phyloP scores from a whole-genome alignment of 192 early-diverging fungal species.

The Phlyctochytrium arcticum region DNA sequence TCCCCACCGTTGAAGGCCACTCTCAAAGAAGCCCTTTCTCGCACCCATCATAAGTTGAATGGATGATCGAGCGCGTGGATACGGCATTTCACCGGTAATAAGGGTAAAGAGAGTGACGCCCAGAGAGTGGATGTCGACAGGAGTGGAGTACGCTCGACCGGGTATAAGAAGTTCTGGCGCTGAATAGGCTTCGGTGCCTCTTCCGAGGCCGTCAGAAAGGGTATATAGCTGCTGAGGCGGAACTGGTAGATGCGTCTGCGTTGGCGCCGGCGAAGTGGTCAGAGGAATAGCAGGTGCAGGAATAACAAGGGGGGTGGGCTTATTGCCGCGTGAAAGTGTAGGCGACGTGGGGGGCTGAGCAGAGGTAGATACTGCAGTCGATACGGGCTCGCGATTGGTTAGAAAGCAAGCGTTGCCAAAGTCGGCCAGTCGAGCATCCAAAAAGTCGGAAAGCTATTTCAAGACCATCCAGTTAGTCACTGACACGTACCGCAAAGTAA shows the following conservation, averaged over 20 bases:
- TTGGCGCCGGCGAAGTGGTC: neutral
- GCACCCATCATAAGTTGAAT: slow-evolving; percentile 44
- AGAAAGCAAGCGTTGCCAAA: slow-evolving; percentile 56
- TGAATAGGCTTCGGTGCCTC: slow-evolving; percentile 45
- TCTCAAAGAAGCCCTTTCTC: slow-evolving; percentile 44
- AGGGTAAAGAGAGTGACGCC: slow-evolving; percentile 46
- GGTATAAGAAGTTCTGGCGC: slow-evolving; percentile 45
- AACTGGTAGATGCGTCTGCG: slow-evolving; percentile 13
- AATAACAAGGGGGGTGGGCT: neutral
- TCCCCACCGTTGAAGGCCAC: slow-evolving; percentile 32
- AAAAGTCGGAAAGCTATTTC: slow-evolving; percentile 36
- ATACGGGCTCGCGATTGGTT: neutral
- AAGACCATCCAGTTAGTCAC: slow-evolving; percentile 6
- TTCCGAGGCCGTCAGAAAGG: slow-evolving; percentile 39
- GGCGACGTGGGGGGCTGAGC: neutral
- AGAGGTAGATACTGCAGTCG: neutral
- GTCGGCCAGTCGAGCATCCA: slow-evolving; percentile 45
- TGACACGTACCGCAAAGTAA: slow-evolving; percentile 12
- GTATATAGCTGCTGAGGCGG: slow-evolving; percentile 24
- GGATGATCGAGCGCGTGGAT: slow-evolving; percentile 21
- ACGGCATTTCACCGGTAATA: slow-evolving; percentile 38
- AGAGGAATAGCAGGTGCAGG: neutral
- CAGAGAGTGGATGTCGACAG: slow-evolving; percentile 48
- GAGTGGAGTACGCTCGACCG: slow-evolving; percentile 36
- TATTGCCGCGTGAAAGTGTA: neutral